Evolutionary conservation across 2,329 filamentous ascomycete genomes (phyloP).

Genomic region (Fusarium sp.): DNA sequence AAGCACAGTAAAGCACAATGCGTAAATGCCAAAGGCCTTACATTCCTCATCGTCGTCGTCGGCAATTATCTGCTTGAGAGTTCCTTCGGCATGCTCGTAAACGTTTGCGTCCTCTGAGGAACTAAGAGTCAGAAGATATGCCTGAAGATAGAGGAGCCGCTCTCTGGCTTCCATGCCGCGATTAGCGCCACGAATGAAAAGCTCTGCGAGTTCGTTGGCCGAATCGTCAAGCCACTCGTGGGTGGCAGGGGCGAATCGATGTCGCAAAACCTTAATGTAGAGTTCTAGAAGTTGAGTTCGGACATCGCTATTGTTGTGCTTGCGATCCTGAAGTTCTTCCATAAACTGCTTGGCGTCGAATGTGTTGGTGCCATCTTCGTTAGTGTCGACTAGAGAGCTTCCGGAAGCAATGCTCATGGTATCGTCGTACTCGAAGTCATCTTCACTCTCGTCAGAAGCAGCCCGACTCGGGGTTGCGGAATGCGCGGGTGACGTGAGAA

Average conservation of each 20-base stretch:
- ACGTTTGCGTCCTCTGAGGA: conserved; percentile 68
- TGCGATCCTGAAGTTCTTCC: conserved; percentile 76
- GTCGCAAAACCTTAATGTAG: conserved; percentile 65
- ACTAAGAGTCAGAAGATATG: conserved; percentile 75
- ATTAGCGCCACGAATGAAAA: conserved; percentile 77
- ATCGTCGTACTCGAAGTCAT: conserved; percentile 60
- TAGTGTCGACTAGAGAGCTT: conserved; percentile 60
- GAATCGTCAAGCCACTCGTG: conserved; percentile 64
- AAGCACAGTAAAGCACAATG: conserved; percentile 76
- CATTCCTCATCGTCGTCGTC: conserved; percentile 72
- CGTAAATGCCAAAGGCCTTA: conserved; percentile 76
- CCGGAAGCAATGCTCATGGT: conserved; percentile 56
- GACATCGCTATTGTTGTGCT: conserved; percentile 78
- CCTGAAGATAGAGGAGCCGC: conserved; percentile 75
- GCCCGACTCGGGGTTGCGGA: conserved; percentile 71
- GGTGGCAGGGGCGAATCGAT: conserved; percentile 47
- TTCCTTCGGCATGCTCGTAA: conserved; percentile 44
- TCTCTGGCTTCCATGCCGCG: conserved; percentile 75
- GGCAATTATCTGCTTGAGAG: conserved; percentile 50
- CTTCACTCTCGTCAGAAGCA: conserved; percentile 69
- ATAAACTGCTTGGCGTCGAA: conserved; percentile 74
- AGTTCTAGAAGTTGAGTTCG: conserved; percentile 63
- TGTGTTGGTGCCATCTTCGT: conserved; percentile 73
- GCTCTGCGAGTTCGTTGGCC: conserved; percentile 67
- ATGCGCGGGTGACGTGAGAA: conserved; percentile 65